Base-by-base conservation (phyloP, 2,329 filamentous ascomycete species). In the Colletotrichum destructivum region DNA sequence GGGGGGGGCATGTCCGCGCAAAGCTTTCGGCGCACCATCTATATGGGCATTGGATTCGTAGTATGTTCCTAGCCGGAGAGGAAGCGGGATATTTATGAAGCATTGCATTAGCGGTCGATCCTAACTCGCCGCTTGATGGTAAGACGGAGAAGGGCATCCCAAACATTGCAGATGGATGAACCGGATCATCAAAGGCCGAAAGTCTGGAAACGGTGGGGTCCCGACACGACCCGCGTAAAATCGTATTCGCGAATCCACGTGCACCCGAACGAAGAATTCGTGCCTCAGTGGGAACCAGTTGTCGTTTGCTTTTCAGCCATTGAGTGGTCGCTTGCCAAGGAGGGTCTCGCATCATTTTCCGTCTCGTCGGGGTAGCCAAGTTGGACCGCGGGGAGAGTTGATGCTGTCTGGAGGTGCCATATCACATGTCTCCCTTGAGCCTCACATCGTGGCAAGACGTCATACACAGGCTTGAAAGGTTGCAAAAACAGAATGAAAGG, bases 131-230 rank as follows among this genome's bases (percentile, higher is more conserved):
- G 23, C 16, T 23, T 12, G 18, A 9, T 8, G n/a, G 21, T 3
- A 44, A 38, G 18, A 35, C 2, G 38, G 38, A 11, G 16, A 56
- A 35, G 46, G 40, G 52, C 26, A 40, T 9, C 44, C 35, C 9
- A 60, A 60, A 57, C 23, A 67, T 62, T 57, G 51, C 63, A 62
- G 42, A 42, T 56, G 68, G 68, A 71, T 52, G 40, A 60, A 63
- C 51, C 64, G 64, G 38, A 60, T 52, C 35, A 31, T 35, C 57
- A 51, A 62, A 35, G 55, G 55, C 21, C 21, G 46, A 13, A 44
- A 44, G 38, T 71, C 49, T 71, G 54, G 51, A 35, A 56, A 13
- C 18, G 59, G 65, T 56, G 65, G 65, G 26, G 59, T 23, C 6
- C 26, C 59, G 26, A 59, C 46, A 46, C 59, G 55, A 38, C 52